These are phyloP conservation scores for Acanthochlamys bracteata DNA, from an alignment of 106 monocot genomes.

Conservation along the genomic window DNA sequence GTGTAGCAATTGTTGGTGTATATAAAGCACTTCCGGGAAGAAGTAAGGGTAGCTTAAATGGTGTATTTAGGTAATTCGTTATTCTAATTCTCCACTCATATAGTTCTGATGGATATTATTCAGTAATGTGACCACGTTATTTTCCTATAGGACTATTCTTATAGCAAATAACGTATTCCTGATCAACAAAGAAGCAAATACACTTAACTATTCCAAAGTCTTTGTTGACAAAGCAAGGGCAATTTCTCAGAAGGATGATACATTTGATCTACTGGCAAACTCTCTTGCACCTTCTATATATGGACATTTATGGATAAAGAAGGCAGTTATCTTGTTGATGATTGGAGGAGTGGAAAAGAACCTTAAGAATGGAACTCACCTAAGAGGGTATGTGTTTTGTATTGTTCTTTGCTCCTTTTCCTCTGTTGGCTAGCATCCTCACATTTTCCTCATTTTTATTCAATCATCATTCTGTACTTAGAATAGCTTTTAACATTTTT, in stretches of 20 bases:
- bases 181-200: conserved; percentile 96
- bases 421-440: not conserved
- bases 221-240: conserved; percentile 85
- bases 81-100: too few relatives aligned
- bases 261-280: conserved; percentile 73
- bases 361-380: conserved; percentile 93
- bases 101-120: too few relatives aligned
- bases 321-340: conserved; percentile 93
- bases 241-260: conserved; percentile 77
- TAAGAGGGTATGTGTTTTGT: conserved; percentile 63
- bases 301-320: conserved; percentile 98
- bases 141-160: conserved; percentile 72
- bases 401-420: not conserved
- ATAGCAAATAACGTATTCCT: conserved; percentile 90
- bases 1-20: conserved; percentile 77
- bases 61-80: conserved; percentile 65
- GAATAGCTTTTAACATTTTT: not conserved
- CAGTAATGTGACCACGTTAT: not conserved
- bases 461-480: not conserved
- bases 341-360: conserved; percentile 99
- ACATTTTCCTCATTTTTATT: not conserved
- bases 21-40: conserved; percentile 96
- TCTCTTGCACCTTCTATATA: conserved; percentile 97
- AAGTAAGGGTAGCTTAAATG: conserved; percentile 89
- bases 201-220: conserved; percentile 59